Evolutionary conservation across 345 rosid species (phyloP), one percentile per base, ranked within the genome.

Genomic region (Gossypium ekmanianum): DNA sequence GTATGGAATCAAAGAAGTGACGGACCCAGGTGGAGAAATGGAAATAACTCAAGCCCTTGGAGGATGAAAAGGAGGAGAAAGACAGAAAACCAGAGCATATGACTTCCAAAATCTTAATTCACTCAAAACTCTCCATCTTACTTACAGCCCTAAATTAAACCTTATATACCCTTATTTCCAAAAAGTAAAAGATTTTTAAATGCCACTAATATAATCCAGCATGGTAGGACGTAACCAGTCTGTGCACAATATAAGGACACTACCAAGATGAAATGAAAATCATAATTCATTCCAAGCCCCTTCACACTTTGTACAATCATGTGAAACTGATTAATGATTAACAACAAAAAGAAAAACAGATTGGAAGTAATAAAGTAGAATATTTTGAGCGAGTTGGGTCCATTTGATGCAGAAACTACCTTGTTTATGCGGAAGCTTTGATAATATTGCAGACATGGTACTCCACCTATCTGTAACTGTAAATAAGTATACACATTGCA

Each of bases 401-500:
- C 63, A 43, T 20, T 18, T 71, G 59, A 39, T 67, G 68, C 52
- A 75, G 52, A 78, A 72, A 85, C 77, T 75, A 89, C 99, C 94
- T 83, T 85, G 89, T 75, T 83, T 85, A 74, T 75, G 90, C 2
- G 97, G 96, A 85, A 95, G 92, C 81, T 86, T 91, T 78, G 93
- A 90, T 78, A 95, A 82, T 82, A 93, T 78, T 73, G 90, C 81
- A 80, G 90, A 87, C 94, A 95, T 89, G 77, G 89, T 83, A 79
- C 80, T 89, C 97, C 99, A 95, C 85, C 77, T 90, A 84, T 95
- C 93, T 4, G 90, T 89, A 79, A 81, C 83, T 54, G 87, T 83
- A 81, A 94, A 95, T 57, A 82, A 72, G 82, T 93, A 93, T 77
- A 93, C 76, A 79, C 97, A 93, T 71, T 91, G 92, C 80, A 95